These are phyloP conservation scores for Blastocystis sp. DNA, from an alignment of 352 stramenopile species.

Conservation along the genomic window DNA sequence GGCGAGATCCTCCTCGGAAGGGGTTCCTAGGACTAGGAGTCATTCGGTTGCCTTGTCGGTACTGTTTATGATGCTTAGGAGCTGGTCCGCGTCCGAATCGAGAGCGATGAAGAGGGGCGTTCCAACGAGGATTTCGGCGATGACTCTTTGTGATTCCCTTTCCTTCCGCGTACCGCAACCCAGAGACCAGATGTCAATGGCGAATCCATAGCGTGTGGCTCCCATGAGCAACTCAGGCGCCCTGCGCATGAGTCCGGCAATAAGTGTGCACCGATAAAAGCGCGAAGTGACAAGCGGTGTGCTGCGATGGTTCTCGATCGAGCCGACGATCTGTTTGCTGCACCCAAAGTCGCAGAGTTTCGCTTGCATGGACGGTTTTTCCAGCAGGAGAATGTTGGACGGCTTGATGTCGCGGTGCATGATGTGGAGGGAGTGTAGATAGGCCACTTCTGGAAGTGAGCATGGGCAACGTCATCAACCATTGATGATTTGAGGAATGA, in stretches of 20 bases:
- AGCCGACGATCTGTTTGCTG: conserved; percentile 36
- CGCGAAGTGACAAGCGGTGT: conserved; percentile 50
- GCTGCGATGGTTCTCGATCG: conserved; percentile 26
- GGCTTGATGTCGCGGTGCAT: conserved; percentile 93
- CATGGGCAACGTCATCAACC: neutral
- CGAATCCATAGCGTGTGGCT: conserved; percentile 39
- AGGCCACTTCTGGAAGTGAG: conserved; percentile 77
- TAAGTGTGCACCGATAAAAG: conserved; percentile 18
- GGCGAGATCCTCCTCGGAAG: conserved; percentile 45
- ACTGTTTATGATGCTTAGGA: conserved; percentile 59
- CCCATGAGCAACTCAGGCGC: conserved; percentile 58
- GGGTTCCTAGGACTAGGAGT: conserved; percentile 30
- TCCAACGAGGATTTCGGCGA: conserved; percentile 41
- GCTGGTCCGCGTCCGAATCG: conserved; percentile 55
- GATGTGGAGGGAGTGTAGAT: conserved; percentile 90
- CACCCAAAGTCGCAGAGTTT: conserved; percentile 86
- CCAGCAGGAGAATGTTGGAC: conserved; percentile 90
- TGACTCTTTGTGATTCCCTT: neutral
- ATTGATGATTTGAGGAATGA: conserved; percentile 70
- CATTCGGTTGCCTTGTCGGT: neutral
- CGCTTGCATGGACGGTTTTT: conserved; percentile 88
- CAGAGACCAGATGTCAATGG: conserved; percentile 62
- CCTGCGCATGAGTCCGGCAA: neutral
- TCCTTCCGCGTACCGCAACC: neutral
- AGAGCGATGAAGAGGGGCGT: conserved; percentile 44